Evolutionary conservation across 192 early-diverging fungal species (phyloP), one percentile per base, ranked within the genome.

Genomic region (Dissophora ornata): DNA sequence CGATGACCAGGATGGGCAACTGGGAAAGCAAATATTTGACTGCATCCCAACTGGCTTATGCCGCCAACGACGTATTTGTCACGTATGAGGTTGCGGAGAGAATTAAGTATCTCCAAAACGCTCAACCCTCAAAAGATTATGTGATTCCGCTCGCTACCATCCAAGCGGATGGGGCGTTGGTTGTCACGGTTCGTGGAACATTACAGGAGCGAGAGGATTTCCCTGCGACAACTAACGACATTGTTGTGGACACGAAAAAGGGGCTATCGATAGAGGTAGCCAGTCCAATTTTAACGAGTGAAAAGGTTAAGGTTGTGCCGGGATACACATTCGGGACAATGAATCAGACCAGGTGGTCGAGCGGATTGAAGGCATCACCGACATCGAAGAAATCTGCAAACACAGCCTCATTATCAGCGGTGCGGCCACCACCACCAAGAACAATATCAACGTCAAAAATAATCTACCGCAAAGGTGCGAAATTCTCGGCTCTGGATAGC

Each of bases 21-120:
- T 77, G 73, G 73, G 58, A 77, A 26, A 33, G 52, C 45, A 54
- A 55, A 10, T 24, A 40, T 15, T 29, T 77, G 11, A 26, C 58
- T 2, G 26, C 51, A 0, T n/a, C 12, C 1, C 73, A 67, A 34
- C 33, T 77, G 2, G 32, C 64, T 9, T 77, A 77, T 34, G 73
- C 73, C 16, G 73, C 73, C 19, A 77, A 77, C 59, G 73, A 77
- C 61, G 73, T n/a, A 16, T 77, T 67, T 77, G 64, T 67, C 32
- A 77, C 73, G 2, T 77, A 77, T 7, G 65, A 67, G 34, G 38
- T 77, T 8, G 73, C 64, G 16, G 58, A 67, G 24, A 42, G 29
- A 61, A 61, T 77, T 29, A 77, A 77, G 40, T 13, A 50, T 8
- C 18, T 77, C 24, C 73, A 77, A 36, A 48, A 5, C 2, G 9